Conservation (phyloP, 371 early-diverging fungal species). For the Haplosporangium sp. region DNA sequence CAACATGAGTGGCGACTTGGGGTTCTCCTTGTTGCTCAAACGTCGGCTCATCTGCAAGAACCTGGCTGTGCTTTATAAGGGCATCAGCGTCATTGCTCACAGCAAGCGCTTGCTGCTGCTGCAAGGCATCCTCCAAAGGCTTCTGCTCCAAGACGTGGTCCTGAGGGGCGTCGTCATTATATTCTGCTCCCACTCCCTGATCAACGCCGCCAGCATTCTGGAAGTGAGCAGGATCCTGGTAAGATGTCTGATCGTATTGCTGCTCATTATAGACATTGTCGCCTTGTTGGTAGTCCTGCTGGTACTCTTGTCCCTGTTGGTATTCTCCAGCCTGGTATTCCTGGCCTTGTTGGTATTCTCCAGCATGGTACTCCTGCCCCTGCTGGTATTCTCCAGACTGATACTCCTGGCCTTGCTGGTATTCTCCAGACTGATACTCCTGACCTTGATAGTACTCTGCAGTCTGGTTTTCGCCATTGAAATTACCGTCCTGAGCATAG, state of each 20-base stretch:
- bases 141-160: conserved; percentile 6
- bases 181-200: conserved; percentile 21
- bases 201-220: conserved; percentile 13
- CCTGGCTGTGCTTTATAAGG: neutral
- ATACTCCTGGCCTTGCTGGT: conserved; percentile 10
- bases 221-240: conserved; percentile 18
- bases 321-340: conserved; percentile 43
- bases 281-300: conserved; percentile 29
- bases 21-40: conserved; percentile 16
- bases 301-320: neutral
- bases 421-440: conserved; percentile 22
- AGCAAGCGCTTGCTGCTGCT: neutral
- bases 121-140: neutral
- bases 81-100: neutral
- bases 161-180: conserved; percentile 15
- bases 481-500: conserved; percentile 11
- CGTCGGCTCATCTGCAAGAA: conserved; percentile 23
- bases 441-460: conserved; percentile 16
- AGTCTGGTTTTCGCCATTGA: conserved; percentile 17
- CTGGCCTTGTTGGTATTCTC: neutral
- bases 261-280: conserved; percentile 18
- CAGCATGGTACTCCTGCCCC: conserved; percentile 5
- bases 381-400: neutral
- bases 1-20: conserved; percentile 1
- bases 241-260: conserved; percentile 20